A percentile compares a stretch with the other conserved stretches of the same genome.
Evolutionary conservation across 106 monocot genomes (phyloP).

Genomic region (Triglochin maritima): DNA sequence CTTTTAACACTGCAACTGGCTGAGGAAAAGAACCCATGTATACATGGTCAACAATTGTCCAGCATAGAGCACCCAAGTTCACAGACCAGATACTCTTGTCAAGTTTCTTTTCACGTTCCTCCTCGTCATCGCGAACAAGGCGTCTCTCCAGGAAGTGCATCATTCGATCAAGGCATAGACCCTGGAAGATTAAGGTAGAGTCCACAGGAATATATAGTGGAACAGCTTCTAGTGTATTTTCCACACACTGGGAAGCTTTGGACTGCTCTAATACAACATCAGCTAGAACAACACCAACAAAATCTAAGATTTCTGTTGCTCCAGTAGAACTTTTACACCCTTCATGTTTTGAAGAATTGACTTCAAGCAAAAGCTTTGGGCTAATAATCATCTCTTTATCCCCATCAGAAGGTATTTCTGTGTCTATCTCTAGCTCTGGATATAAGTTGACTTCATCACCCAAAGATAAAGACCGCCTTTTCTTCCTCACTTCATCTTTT

Average conservation of each 20-base stretch:
- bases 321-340: conserved; percentile 90
- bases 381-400: conserved; percentile 49
- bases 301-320: conserved; percentile 81
- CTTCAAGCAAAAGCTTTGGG: conserved; percentile 54
- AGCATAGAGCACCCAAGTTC: conserved; percentile 78
- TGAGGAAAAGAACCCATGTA: conserved; percentile 93
- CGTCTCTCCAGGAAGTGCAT: conserved; percentile 92
- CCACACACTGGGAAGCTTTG: conserved; percentile 67
- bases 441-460: conserved; percentile 48
- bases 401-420: conserved; percentile 27
- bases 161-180: conserved; percentile 82
- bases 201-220: conserved; percentile 77
- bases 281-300: conserved; percentile 84
- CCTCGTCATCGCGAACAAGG: conserved; percentile 87
- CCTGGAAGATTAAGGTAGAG: conserved; percentile 80
- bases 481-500: conserved; percentile 28
- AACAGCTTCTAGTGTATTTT: conserved; percentile 67
- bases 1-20: conserved; percentile 69
- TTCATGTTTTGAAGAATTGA: conserved; percentile 78
- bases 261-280: conserved; percentile 74
- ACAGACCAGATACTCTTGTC: conserved; percentile 89
- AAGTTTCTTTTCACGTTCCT: conserved; percentile 65
- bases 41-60: conserved; percentile 87
- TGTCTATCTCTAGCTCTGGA: conserved; percentile 31
- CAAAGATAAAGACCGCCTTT: conserved; percentile 49